Evolutionary conservation across 129 eudicot species (phyloP).

Genomic region (Artemisia annua): DNA sequence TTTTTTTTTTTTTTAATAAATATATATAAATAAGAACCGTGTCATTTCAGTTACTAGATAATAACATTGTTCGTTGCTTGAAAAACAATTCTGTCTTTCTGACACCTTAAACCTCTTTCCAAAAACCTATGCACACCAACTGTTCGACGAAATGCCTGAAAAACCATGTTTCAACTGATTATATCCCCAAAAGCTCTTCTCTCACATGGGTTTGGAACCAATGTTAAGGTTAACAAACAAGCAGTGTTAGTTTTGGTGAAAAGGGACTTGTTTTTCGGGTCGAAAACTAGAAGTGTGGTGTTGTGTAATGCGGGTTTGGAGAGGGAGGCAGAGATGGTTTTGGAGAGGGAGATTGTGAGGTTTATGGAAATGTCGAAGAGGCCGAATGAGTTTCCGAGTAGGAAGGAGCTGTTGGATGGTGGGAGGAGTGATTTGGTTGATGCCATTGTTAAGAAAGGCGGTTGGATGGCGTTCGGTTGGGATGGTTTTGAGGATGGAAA

Average conservation of each 20-base stretch:
- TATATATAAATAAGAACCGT: no score
- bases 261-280: conserved; percentile 19
- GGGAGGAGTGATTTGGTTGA: conserved; percentile 77
- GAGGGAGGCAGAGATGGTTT: conserved; percentile 43
- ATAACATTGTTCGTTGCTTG: conserved; percentile 25
- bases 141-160: conserved; percentile 94
- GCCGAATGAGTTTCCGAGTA: conserved; percentile 65
- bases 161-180: conserved; percentile 55
- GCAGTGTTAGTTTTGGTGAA: conserved; percentile 8
- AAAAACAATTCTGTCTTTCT: conserved; percentile 12
- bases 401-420: conserved; percentile 51
- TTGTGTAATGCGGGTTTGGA: conserved; percentile 42
- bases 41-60: no score
- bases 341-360: conserved; percentile 69
- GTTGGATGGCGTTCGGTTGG: conserved; percentile 86
- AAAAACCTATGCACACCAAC: conserved; percentile 5
- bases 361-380: conserved; percentile 72
- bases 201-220: conserved; percentile 11
- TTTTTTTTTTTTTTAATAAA: no score
- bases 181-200: conserved; percentile 9
- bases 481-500: conserved; percentile 36
- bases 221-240: conserved; percentile 9
- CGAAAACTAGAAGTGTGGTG: conserved; percentile 21
- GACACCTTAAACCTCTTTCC: not conserved
- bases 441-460: conserved; percentile 62